Evolutionary conservation across 352 stramenopile species (phyloP).

Genomic region (Globisporangium acanthophoron): DNA sequence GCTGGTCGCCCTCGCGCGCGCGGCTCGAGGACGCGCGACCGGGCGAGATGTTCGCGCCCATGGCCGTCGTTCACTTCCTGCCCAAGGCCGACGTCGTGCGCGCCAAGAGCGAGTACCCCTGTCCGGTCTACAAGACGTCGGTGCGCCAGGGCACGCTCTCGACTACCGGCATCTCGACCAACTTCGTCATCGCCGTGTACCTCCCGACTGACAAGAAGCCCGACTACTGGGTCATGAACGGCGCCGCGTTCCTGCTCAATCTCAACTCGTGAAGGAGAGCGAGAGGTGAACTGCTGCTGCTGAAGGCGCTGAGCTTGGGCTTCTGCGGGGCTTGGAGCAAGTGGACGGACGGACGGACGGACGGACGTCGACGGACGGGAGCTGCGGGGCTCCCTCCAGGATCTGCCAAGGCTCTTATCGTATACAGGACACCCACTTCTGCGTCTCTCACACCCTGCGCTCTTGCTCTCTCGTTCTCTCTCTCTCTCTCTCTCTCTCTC

Average conservation of each 20-base stretch:
- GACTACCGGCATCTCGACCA: constrained; percentile 93
- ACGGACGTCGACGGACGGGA: constrained; percentile 13
- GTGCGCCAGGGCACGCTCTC: constrained; percentile 88
- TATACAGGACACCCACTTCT: constrained; percentile 12
- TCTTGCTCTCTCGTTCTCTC: not conserved
- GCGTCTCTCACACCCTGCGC: not conserved
- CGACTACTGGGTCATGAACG: constrained; percentile 91
- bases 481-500: not conserved
- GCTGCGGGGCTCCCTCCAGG: no score
- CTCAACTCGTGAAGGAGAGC: constrained; percentile 58
- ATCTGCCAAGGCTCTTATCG: constrained; percentile 3
- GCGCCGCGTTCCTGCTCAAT: constrained; percentile 91
- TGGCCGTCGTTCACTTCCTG: constrained; percentile 90
- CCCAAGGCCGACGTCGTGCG: constrained; percentile 76
- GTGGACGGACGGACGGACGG: constrained; percentile 10
- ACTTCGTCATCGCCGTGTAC: constrained; percentile 92
- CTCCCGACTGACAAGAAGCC: constrained; percentile 77
- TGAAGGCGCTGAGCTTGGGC: no score
- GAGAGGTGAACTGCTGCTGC: no score
- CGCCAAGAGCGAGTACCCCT: constrained; percentile 72
- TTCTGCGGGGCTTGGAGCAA: no score
- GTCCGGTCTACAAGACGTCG: constrained; percentile 94
- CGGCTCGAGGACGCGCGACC: constrained; percentile 78
- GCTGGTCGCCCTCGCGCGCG: constrained; percentile 70
- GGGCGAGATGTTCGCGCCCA: constrained; percentile 91